These are phyloP conservation scores for Trypanosoma mega DNA, from an alignment of 208 protist species.

Conservation along the genomic window DNA sequence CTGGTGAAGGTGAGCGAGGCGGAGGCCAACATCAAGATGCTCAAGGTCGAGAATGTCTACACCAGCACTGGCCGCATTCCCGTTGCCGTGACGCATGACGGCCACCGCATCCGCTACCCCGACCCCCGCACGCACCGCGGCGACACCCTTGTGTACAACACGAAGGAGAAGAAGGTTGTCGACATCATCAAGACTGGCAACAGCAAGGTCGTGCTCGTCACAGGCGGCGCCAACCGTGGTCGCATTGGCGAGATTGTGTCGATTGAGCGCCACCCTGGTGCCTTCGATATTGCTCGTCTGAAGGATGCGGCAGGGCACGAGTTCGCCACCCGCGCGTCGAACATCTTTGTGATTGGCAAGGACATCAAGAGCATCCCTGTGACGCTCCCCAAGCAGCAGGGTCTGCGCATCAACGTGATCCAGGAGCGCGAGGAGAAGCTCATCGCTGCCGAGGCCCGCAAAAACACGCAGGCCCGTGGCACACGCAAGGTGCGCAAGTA, in stretches of 20 bases:
- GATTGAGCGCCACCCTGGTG: slow-evolving; percentile 94
- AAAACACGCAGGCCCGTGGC: slow-evolving; percentile 37
- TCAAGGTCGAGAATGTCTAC: slow-evolving; percentile 92
- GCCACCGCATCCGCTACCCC: slow-evolving; percentile 99
- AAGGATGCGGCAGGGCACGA: slow-evolving; percentile 88
- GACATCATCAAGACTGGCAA: slow-evolving; percentile 90
- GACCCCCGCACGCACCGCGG: slow-evolving; percentile 95
- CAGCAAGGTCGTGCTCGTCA: slow-evolving; percentile 96
- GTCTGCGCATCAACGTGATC: slow-evolving; percentile 91
- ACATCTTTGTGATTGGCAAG: slow-evolving; percentile 99
- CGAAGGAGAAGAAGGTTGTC: slow-evolving; percentile 94
- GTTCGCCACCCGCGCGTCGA: slow-evolving; percentile 98
- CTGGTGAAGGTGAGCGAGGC: slow-evolving; percentile 95
- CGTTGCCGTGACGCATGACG: slow-evolving; percentile 98
- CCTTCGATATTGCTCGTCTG: slow-evolving; percentile 98
- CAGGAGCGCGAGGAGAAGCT: slow-evolving; percentile 87
- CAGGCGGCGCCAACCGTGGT: slow-evolving; percentile 97
- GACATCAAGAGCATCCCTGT: slow-evolving; percentile 87
- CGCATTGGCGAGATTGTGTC: slow-evolving; percentile 97
- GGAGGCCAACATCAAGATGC: slow-evolving; percentile 97
- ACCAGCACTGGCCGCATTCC: slow-evolving; percentile 95
- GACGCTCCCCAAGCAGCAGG: slow-evolving; percentile 95
- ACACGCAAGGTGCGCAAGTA: slow-evolving; percentile 67
- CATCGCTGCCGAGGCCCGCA: slow-evolving; percentile 72
- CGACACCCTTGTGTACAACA: slow-evolving; percentile 98